Conservation (phyloP, 1,284 basidiomycete genomes). For the Trametes polyzona region DNA sequence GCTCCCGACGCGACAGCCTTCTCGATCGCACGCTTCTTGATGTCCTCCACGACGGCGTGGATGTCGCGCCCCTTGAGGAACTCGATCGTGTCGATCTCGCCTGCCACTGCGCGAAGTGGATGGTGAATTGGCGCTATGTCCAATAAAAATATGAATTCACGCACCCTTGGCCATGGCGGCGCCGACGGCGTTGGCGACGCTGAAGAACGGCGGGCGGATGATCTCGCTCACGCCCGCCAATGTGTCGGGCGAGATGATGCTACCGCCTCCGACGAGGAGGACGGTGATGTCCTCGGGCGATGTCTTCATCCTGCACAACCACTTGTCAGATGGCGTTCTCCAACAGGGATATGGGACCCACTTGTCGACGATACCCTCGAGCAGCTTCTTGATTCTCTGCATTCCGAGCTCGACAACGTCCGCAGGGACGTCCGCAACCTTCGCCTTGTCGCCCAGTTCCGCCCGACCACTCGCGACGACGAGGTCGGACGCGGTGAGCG, state of each 20-base stretch:
- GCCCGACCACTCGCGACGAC: conserved; percentile 43
- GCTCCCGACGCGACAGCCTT: conserved; percentile 51
- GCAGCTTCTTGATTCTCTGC: conserved; percentile 48
- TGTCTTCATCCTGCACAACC: conserved; percentile 56
- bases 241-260: conserved; percentile 47
- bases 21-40: conserved; percentile 48
- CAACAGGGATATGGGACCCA: no score
- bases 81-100: conserved; percentile 46
- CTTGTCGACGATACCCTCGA: conserved; percentile 48
- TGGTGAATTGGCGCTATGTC: neutral
- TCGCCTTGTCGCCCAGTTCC: conserved; percentile 42
- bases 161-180: conserved; percentile 50
- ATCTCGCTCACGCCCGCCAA: conserved; percentile 52
- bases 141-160: neutral
- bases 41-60: conserved; percentile 44
- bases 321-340: neutral
- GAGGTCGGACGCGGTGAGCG: conserved; percentile 58
- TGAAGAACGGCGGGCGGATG: conserved; percentile 51
- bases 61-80: conserved; percentile 44
- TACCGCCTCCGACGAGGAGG: conserved; percentile 57
- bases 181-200: conserved; percentile 62
- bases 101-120: conserved; percentile 27
- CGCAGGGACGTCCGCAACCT: conserved; percentile 37
- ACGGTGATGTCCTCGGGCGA: conserved; percentile 50
- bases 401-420: conserved; percentile 38